Evolutionary conservation across 2,329 filamentous ascomycete genomes (phyloP).

Genomic region (Botrytis cinerea): DNA sequence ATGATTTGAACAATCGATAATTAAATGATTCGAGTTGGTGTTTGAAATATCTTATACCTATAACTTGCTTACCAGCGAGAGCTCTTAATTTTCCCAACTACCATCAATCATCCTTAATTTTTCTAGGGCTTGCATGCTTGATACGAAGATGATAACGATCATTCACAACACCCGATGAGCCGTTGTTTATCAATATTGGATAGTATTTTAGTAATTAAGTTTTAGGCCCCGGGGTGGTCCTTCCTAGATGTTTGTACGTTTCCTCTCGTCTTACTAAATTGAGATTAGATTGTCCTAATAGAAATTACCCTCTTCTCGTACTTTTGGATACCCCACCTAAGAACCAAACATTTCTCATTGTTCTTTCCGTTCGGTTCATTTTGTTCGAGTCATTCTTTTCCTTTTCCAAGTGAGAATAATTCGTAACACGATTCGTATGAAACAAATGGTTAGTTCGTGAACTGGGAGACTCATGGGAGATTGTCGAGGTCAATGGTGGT

Average conservation of each 20-base stretch:
- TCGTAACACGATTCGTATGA: background rate
- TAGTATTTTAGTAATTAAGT: too few species aligned
- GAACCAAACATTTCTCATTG: too few species aligned
- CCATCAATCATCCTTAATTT: background rate
- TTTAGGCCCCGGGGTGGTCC: rapidly evolving
- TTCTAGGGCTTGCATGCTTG: background rate
- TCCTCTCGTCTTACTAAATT: background rate
- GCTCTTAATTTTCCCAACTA: background rate
- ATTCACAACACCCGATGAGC: too few species aligned
- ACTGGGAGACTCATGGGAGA: background rate
- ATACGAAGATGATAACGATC: too few species aligned
- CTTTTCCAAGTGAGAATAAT: too few species aligned
- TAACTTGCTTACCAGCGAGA: too few species aligned
- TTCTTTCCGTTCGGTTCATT: background rate
- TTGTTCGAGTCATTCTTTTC: background rate
- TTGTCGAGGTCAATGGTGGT: background rate
- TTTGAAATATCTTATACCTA: background rate
- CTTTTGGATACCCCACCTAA: background rate
- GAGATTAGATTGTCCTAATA: background rate
- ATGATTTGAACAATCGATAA: background rate
- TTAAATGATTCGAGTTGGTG: background rate
- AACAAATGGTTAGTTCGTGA: background rate
- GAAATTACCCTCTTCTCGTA: background rate
- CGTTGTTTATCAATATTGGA: background rate
- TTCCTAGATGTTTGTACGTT: background rate